Evolutionary conservation across 768 basidiomycete species (phyloP).

Genomic region (Mycena vulgaris): DNA sequence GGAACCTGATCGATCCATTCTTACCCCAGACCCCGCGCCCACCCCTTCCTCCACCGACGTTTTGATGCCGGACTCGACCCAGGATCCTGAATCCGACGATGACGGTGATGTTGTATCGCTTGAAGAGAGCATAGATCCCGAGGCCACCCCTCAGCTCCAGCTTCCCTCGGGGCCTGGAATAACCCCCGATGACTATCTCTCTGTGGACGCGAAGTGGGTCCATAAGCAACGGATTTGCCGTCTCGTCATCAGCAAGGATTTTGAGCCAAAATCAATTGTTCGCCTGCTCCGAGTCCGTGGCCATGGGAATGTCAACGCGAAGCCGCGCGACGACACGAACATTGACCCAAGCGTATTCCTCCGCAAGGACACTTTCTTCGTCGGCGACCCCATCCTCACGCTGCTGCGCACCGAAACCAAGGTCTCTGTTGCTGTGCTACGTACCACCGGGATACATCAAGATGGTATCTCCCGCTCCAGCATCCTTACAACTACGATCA

Average conservation of each 20-base stretch:
- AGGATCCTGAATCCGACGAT: conserved; percentile 21
- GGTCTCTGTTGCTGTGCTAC: conserved; percentile 16
- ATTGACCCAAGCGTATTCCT: conserved; percentile 13
- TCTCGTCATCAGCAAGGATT: conserved; percentile 16
- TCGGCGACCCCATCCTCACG: conserved; percentile 25
- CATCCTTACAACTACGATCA: conserved; percentile 9
- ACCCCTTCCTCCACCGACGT: background rate
- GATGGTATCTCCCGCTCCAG: conserved; percentile 12
- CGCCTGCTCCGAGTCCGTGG: conserved; percentile 26
- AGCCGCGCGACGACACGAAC: conserved; percentile 17
- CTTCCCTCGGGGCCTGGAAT: conserved; percentile 23
- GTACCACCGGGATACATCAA: conserved; percentile 25
- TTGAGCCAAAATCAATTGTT: conserved; percentile 20
- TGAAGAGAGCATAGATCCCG: conserved; percentile 46
- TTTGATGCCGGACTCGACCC: background rate
- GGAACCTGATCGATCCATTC: conserved; percentile 1
- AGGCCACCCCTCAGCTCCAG: conserved; percentile 29
- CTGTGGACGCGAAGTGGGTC: conserved; percentile 18
- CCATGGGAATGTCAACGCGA: conserved; percentile 11
- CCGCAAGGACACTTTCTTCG: conserved; percentile 7
- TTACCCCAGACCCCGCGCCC: background rate
- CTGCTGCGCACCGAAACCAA: conserved; percentile 13
- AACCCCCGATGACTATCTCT: conserved; percentile 15
- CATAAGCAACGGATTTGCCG: conserved; percentile 26
- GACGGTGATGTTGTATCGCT: conserved; percentile 42